phyloP scores from a whole-genome alignment of 257 asterid genomes.

The Solanum piurae region DNA sequence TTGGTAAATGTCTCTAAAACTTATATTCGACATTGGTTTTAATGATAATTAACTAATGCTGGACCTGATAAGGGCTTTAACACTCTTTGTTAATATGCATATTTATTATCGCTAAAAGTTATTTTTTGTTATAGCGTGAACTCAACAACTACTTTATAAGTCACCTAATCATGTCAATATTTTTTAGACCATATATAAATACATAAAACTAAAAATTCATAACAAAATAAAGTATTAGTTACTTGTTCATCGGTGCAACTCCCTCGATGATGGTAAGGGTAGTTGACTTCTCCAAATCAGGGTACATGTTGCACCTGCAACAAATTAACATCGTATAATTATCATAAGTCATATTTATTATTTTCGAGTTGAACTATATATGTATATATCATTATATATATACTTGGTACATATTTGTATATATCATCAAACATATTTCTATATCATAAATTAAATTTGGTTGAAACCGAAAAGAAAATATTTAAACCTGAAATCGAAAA shows the following conservation, averaged over 20 bases:
- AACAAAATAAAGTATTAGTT: not conserved
- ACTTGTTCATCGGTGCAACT: conserved; percentile 31
- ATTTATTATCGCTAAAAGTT: too few relatives aligned
- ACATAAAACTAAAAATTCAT: not conserved
- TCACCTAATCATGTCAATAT: not conserved
- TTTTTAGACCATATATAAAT: not conserved
- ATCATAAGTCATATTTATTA: not conserved
- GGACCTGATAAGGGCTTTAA: too few relatives aligned
- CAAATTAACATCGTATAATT: not conserved
- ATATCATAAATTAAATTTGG: not conserved
- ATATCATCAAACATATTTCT: not conserved
- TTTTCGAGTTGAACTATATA: not conserved
- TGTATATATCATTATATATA: not conserved
- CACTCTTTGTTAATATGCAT: not conserved
- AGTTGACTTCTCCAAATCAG: conserved; percentile 29
- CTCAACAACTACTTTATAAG: not conserved
- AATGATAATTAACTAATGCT: too few relatives aligned
- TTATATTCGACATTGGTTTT: too few relatives aligned
- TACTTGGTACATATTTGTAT: not conserved
- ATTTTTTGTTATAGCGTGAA: not conserved
- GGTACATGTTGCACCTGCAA: conserved; percentile 14
- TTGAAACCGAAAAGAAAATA: not conserved
- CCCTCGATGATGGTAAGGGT: conserved; percentile 21
- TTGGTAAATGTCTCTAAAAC: too few relatives aligned
- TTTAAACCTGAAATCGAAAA: not conserved